Evolutionary conservation across 306 rosid species (phyloP), one percentile per base, ranked within the genome.

Genomic region (Castanea sativa): DNA sequence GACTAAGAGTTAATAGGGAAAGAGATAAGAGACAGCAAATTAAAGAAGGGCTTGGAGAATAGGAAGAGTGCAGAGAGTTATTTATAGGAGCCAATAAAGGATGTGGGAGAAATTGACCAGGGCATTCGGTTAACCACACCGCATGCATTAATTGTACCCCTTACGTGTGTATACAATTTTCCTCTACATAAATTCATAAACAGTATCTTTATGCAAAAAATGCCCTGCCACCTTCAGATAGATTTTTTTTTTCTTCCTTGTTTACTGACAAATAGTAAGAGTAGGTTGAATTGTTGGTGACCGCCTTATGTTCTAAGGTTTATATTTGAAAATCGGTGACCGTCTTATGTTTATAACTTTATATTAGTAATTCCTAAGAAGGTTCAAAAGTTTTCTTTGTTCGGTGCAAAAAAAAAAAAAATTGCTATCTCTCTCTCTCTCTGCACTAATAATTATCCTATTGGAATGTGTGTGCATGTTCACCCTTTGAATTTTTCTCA

Each of bases 211-310:
- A 71, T 75, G 80, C 73, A 79, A 49, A 13, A 11, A 63, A 55
- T 78, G 84, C 81, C 43, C 45, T 51, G 67, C 53, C 5, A 72
- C 41, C 82, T 83, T 87, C 8, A 41, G 83, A 9, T 80, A 76
- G 59, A 76, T 12, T 15, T 12, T 25, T 25, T 71, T 70, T 73
- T 58, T 33, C 72, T 76, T 63, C 61, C 73, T 27, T 82, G 70
- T 78, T 30, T 45, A 15, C 79, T 51, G 81, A 64, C 76, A 73
- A 73, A 55, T 56, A 75, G 30, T 6, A 85, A 2, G 45, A 7
- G 85, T 86, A 82, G 89, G 94, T 90, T 77, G 84, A 71, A 81
- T 87, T 89, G 81, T 90, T 86, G 95, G 95, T 92, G 89, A 92
- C 85, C 92, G 73, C 53, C 83, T 55, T 59, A 10, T 13, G 45